Evolutionary conservation across 2,329 filamentous ascomycete species (phyloP), one percentile per base, ranked within the genome.

Genomic region (Sporothrix brasiliensis): DNA sequence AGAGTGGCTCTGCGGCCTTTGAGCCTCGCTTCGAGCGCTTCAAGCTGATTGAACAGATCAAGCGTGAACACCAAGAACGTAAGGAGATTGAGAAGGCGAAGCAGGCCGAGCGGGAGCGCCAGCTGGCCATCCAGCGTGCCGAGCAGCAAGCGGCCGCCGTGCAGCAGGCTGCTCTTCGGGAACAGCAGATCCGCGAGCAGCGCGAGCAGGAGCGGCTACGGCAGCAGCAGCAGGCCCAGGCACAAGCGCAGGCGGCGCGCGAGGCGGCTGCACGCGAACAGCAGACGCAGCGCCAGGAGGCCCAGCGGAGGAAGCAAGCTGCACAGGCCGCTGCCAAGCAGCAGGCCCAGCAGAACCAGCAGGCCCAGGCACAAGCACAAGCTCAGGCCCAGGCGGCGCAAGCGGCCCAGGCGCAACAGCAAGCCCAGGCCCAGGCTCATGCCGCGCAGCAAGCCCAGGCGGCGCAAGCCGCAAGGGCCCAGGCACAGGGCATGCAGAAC

Each of bases 21-120:
- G 93, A 96, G 78, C 89, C 91, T 49, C 88, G 91, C 39, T 97
- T 98, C 78, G 93, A 95, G 75, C 89, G 92, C 50, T 98, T 97
- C 80, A 97, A 97, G 82, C 88, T 92, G 1, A 87, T 99, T 56
- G 92, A 93, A 71, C 91, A 92, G 71, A 97, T 97, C 75, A 92
- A 90, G 77, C 83, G 87, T 69, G 88, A 92, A 56, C 90, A 93
- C 72, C 89, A 89, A 34, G 92, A 96, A 78, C 91, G 89, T 77
- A 89, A 89, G 74, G 90, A 91, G 72, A 88, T 90, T 71, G 92
- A 95, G 76, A 93, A 93, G 79, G 83, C 88, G 69, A 87, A 89
- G 74, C 87, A 90, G 71, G 84, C 84, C 21, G 87, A 89, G 72
- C 85, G 86, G 63, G 86, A 87, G 73, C 83, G 84, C 68, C 84